Conservation (phyloP, 2,329 filamentous ascomycete genomes). For the Alternaria triticina region DNA sequence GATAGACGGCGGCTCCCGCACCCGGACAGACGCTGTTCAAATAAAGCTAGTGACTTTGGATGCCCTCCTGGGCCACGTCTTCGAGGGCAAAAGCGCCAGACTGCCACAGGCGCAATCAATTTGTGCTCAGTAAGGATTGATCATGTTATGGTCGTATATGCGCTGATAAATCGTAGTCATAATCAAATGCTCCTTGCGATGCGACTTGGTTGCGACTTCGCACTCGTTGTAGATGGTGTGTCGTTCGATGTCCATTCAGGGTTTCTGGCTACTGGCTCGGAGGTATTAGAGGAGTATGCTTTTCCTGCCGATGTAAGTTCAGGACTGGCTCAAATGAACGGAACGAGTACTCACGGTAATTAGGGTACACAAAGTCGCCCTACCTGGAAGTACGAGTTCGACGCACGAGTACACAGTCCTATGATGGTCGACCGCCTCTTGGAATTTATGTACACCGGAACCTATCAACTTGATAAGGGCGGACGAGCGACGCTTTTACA, state of each 20-base stretch:
- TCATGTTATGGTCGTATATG: accelerated
- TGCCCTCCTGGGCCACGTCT: not conserved
- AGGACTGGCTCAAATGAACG: not conserved
- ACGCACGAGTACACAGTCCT: not conserved
- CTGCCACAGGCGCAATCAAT: not conserved
- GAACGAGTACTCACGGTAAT: not conserved
- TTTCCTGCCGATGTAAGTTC: not conserved
- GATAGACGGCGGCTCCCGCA: no score
- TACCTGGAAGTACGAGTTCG: not conserved
- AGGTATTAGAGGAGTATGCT: not conserved
- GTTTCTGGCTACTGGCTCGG: not conserved
- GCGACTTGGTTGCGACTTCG: not conserved
- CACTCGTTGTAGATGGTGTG: not conserved
- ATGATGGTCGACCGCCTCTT: not conserved
- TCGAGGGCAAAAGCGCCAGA: no score
- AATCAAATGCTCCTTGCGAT: not conserved
- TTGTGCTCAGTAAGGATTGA: not conserved
- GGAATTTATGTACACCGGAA: not conserved
- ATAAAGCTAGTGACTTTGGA: not conserved
- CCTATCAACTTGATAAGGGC: not conserved
- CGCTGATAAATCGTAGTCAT: not conserved
- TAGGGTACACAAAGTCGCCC: not conserved
- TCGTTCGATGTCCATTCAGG: not conserved
- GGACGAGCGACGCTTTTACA: not conserved
- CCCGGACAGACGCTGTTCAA: not conserved